Evolutionary conservation across 768 basidiomycete species (phyloP), one percentile per base, ranked within the genome.

Genomic region (Kwoniella shandongensis): DNA sequence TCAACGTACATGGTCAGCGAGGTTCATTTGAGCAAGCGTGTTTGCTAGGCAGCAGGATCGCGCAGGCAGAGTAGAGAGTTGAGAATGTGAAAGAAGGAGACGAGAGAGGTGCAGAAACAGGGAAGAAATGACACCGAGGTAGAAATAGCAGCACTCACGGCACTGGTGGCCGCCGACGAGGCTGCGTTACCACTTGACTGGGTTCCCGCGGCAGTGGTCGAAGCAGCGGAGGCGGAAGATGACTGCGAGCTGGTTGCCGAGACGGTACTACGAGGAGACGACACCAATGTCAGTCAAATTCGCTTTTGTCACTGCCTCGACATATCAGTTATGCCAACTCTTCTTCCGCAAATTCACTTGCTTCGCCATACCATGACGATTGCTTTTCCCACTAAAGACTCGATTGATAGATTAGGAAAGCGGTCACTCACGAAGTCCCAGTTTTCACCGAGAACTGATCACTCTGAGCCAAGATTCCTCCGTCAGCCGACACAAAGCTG

Each of bases 391-490:
- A n/a, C n/a, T n/a, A n/a, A n/a, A 32, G 6, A 32, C 13, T 6
- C 32, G 32, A 32, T 32, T 32, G 7, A 6, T 6, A 32, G 32
- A n/a, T 20, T 15, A 40, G 17, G 27, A 3, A 36, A 20, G 5
- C 38, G 29, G 2, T n/a, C 26, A 63, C 69, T 61, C 41, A 67
- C 66, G 62, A 57, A n/a, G 45, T 47, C 12, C 69, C 66, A 20
- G 58, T n/a, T 18, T 47, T 53, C 18, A 72, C 67, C 18, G 48
- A 46, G 45, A 72, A 72, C 44, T 68, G 63, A 30, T 62, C 53
- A 36, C 64, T 66, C 53, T 72, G 66, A 32, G 70, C 70, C 35
- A 72, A 48, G 44, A 72, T 69, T 13, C 63, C 63, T 1, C 38
- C 58, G n/a, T 42, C 30, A 8, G 36, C 42, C 18, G 59, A 32